These are phyloP conservation scores for Solanum chilense DNA, from an alignment of 257 asterid species.

Conservation along the genomic window DNA sequence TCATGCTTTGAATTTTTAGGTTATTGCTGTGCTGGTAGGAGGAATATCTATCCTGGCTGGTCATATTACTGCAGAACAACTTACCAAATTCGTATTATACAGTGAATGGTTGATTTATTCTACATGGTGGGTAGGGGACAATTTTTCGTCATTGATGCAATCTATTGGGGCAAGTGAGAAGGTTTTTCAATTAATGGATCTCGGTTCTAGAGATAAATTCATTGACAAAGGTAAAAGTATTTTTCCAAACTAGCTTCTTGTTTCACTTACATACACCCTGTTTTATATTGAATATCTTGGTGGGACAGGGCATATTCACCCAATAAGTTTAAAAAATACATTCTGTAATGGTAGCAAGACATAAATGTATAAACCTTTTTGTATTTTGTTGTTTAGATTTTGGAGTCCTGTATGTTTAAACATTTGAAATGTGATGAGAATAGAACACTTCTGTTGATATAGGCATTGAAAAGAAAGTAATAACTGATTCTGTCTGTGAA, in stretches of 20 bases:
- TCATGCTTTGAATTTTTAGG: constrained; percentile 29
- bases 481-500: not conserved
- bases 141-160: constrained; percentile 83
- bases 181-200: constrained; percentile 76
- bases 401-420: not conserved
- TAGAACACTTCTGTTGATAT: not conserved
- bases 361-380: not conserved
- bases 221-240: constrained; percentile 44
- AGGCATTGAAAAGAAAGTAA: not conserved
- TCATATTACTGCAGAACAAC: constrained; percentile 92
- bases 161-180: constrained; percentile 97
- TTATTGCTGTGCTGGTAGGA: constrained; percentile 93
- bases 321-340: not conserved
- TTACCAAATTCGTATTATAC: constrained; percentile 87
- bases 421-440: not conserved
- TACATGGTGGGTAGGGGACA: constrained; percentile 98
- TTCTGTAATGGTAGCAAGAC: not conserved
- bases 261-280: not conserved
- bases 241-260: not conserved
- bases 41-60: constrained; percentile 87
- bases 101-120: constrained; percentile 98
- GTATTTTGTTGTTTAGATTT: not conserved
- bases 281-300: not conserved
- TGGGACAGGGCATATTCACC: not conserved
- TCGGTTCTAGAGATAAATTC: constrained; percentile 61